phyloP scores from a whole-genome alignment of 2,329 filamentous ascomycete genomes.

The Scytalidium sp. region DNA sequence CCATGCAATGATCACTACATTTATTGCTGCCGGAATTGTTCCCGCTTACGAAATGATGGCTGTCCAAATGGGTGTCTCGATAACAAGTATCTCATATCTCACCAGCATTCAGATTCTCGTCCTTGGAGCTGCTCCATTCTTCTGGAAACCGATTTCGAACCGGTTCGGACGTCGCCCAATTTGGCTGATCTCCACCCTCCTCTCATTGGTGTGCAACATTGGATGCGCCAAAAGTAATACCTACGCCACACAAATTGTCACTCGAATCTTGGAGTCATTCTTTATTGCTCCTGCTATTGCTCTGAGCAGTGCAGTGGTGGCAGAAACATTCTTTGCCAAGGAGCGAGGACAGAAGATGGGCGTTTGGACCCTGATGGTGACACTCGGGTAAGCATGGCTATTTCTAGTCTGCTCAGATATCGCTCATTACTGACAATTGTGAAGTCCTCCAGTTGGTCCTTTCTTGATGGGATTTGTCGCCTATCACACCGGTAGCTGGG shows the following conservation, averaged over 20 bases:
- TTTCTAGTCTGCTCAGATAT: neutral
- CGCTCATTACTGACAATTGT: neutral
- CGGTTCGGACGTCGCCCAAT: constrained; percentile 49
- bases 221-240: constrained; percentile 45
- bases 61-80: constrained; percentile 37
- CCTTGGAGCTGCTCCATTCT: constrained; percentile 45
- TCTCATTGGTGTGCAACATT: constrained; percentile 45
- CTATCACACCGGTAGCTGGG: constrained; percentile 43
- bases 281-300: constrained; percentile 53
- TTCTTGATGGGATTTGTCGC: constrained; percentile 38
- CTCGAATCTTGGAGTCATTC: constrained; percentile 46
- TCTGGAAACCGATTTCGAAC: constrained; percentile 51
- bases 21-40: constrained; percentile 47
- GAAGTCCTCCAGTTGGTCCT: constrained; percentile 16
- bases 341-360: constrained; percentile 51
- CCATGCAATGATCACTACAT: constrained; percentile 50
- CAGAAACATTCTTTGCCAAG: constrained; percentile 52
- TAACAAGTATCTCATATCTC: constrained; percentile 45
- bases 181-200: constrained; percentile 44
- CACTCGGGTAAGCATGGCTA: constrained; percentile 12
- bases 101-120: constrained; percentile 50
- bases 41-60: constrained; percentile 47
- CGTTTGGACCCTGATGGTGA: constrained; percentile 42
- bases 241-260: constrained; percentile 45
- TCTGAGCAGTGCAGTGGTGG: constrained; percentile 52